Conservation (phyloP, 2,329 filamentous ascomycete genomes). For the Penicillium sp. region DNA sequence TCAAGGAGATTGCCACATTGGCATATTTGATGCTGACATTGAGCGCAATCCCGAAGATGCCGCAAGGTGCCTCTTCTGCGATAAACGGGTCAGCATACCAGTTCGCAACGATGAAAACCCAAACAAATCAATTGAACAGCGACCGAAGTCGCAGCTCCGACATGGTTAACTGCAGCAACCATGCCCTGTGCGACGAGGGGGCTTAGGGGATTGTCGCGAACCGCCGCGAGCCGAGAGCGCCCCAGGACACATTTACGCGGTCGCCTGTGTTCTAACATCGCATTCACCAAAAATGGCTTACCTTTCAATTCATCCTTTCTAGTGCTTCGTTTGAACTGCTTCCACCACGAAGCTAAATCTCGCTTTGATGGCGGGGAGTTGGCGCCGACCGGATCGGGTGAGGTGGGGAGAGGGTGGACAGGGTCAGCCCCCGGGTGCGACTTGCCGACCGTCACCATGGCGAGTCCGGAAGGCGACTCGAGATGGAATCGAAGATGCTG, state of each 20-base stretch:
- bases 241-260: background rate
- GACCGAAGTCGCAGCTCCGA: background rate
- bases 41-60: conserved; percentile 92
- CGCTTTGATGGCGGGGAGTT: conserved; percentile 77
- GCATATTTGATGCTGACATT: conserved; percentile 95
- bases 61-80: conserved; percentile 49
- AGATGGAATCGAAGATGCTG: conserved; percentile 1
- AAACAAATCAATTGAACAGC: background rate
- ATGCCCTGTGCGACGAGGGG: conserved; percentile 1
- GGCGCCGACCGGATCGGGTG: conserved; percentile 46
- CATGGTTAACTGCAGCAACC: background rate
- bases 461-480: conserved; percentile 9
- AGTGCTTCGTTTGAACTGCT: conserved; percentile 75
- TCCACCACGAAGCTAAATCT: conserved; percentile 96
- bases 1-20: conserved; percentile 94
- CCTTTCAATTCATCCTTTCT: conserved; percentile 64
- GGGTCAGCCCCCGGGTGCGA: conserved; percentile 34
- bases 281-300: conserved; percentile 32
- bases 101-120: background rate
- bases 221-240: background rate
- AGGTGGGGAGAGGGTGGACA: conserved; percentile 30
- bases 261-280: background rate
- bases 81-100: conserved; percentile 11
- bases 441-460: conserved; percentile 37
- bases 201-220: background rate